Percentiles rank a stretch among this genome's conserved stretches.
Conservation (phyloP, 139 green algal genomes). For the Volvox africanus region DNA sequence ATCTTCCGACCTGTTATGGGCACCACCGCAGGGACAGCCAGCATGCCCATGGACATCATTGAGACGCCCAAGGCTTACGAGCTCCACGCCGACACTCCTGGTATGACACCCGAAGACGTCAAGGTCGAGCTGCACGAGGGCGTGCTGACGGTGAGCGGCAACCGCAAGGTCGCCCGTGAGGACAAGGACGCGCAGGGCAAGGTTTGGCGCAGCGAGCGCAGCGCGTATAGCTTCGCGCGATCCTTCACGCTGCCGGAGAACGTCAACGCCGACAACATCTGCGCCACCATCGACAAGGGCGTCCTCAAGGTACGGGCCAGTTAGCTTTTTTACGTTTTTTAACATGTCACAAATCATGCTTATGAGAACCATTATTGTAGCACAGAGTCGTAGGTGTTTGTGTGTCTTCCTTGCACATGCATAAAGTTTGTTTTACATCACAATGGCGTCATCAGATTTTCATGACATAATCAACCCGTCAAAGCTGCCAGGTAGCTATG, state of each 20-base stretch:
- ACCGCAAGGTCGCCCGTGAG: constrained; percentile 39
- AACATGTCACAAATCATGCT: not conserved
- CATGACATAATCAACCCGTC: too few species aligned
- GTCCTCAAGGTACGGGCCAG: constrained; percentile 12
- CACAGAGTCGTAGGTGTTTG: not conserved
- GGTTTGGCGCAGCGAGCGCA: constrained; percentile 57
- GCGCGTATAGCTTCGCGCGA: constrained; percentile 45
- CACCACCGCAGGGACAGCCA: not conserved
- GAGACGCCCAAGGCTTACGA: constrained; percentile 22
- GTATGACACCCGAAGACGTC: constrained; percentile 48
- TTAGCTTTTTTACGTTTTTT: not conserved
- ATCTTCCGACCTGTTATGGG: not conserved
- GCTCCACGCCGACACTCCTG: constrained; percentile 39
- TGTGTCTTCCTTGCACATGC: not conserved
- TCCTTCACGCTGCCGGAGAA: constrained; percentile 63
- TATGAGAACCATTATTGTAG: not conserved
- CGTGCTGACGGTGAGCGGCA: constrained; percentile 27
- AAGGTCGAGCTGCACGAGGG: constrained; percentile 36
- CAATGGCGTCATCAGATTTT: not conserved
- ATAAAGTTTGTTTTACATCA: not conserved
- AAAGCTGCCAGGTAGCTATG: not conserved
- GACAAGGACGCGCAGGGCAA: constrained; percentile 42
- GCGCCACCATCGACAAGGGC: constrained; percentile 52
- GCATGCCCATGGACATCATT: constrained; percentile 32
- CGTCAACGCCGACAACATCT: constrained; percentile 46